Conservation (phyloP, 31 red algal genomes). For the Odonthalia washingtoniensis region DNA sequence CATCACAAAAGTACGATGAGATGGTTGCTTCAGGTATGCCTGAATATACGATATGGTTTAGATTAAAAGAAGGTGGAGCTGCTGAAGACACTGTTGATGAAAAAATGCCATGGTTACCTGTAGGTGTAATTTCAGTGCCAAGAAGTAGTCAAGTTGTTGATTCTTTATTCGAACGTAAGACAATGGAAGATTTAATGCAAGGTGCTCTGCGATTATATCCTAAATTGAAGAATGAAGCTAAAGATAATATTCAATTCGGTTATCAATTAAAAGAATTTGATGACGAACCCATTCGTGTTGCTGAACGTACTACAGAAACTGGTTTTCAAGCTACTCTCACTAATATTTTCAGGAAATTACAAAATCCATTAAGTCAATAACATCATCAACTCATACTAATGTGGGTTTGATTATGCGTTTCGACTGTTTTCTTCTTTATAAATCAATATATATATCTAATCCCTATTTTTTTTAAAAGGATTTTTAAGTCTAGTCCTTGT, state of each 20-base stretch:
- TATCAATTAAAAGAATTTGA: conserved; percentile 80
- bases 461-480: no score
- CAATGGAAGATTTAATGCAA: conserved; percentile 70
- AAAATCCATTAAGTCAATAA: conserved; percentile 54
- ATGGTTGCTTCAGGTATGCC: conserved; percentile 80
- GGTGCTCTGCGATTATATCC: conserved; percentile 85
- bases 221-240: conserved; percentile 63
- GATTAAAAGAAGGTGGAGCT: conserved; percentile 49
- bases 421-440: no score
- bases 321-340: conserved; percentile 55
- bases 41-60: conserved; percentile 88
- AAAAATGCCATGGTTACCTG: conserved; percentile 79
- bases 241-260: conserved; percentile 76
- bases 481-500: no score
- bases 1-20: conserved; percentile 66
- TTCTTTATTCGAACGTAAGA: conserved; percentile 70
- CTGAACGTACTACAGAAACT: conserved; percentile 35
- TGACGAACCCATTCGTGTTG: conserved; percentile 74
- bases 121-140: conserved; percentile 74
- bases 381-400: no score
- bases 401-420: background rate
- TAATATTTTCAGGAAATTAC: conserved; percentile 61
- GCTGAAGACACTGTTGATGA: conserved; percentile 51
- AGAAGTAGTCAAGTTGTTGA: conserved; percentile 67
- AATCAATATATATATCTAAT: no score